These are phyloP conservation scores for Tetrahymena elliotti DNA, from an alignment of 73 alveolate species.

Conservation along the genomic window DNA sequence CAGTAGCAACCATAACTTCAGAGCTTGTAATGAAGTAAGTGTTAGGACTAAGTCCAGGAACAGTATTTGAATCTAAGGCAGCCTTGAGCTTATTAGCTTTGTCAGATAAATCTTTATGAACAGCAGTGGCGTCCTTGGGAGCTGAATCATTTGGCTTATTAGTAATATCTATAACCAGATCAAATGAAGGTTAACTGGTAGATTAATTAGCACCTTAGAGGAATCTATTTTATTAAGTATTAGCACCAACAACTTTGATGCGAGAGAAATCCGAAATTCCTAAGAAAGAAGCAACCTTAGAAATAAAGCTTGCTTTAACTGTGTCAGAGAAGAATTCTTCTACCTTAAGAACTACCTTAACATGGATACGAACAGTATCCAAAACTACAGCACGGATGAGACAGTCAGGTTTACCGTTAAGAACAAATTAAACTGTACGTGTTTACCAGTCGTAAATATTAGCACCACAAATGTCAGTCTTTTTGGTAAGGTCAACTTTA, in stretches of 20 bases:
- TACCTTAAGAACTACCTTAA: not conserved
- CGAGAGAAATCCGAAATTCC: not conserved
- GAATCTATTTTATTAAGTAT: not conserved
- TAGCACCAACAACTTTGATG: not conserved
- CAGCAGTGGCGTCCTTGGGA: not conserved
- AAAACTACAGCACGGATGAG: not conserved
- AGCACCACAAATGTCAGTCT: conserved; percentile 31
- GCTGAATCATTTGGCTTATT: not conserved
- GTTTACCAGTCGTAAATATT: conserved; percentile 26
- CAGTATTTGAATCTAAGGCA: not conserved
- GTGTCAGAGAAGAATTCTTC: not conserved
- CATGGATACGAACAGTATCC: not conserved
- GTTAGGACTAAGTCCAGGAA: not conserved
- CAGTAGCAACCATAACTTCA: not conserved
- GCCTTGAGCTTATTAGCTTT: not conserved
- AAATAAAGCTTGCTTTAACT: not conserved
- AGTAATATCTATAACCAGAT: not conserved
- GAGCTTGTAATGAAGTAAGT: not conserved
- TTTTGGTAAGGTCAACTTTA: conserved; percentile 1
- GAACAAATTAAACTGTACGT: conserved; percentile 28
- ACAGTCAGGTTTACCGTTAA: conserved; percentile 17
- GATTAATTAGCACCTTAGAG: not conserved
- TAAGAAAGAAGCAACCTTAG: not conserved
- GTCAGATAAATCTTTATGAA: not conserved
- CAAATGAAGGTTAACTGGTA: not conserved